phyloP scores from a whole-genome alignment of 2,329 filamentous ascomycete genomes.

The Magnaporthiopsis incrustans region DNA sequence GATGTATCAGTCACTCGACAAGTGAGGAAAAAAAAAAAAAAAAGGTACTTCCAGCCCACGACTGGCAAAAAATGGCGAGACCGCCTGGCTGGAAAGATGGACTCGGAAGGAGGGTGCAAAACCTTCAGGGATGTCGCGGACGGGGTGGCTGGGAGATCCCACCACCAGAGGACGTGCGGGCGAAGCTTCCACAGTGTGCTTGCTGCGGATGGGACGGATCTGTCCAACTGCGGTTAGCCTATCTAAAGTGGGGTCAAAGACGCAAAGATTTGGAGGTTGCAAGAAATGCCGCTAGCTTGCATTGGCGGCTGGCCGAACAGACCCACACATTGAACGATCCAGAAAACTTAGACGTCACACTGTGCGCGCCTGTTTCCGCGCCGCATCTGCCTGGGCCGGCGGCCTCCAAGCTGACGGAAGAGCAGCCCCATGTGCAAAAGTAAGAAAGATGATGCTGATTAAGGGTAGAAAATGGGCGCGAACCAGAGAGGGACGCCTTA shows the following conservation, averaged over 20 bases:
- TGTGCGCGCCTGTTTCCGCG: neutral
- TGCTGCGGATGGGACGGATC: neutral
- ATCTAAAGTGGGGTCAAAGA: neutral
- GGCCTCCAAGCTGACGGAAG: neutral
- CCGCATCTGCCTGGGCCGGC: neutral
- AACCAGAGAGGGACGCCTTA: neutral
- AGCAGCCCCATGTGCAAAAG: neutral
- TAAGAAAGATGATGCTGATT: neutral
- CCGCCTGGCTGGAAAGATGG: neutral
- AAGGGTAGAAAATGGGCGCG: no score
- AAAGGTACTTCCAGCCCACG: neutral
- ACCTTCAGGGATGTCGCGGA: neutral
- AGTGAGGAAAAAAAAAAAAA: neutral
- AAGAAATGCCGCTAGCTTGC: neutral
- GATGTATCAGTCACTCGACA: neutral
- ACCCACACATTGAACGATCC: neutral
- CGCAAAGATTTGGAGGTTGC: neutral
- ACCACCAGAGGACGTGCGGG: neutral
- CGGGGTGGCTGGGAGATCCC: neutral
- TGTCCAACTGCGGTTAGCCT: neutral
- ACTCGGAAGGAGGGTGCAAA: neutral
- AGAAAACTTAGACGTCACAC: neutral
- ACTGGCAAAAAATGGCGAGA: neutral
- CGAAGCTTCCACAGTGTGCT: constrained; percentile 1
- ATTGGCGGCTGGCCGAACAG: neutral